Evolutionary conservation across 345 rosid genomes (phyloP).

Genomic region (Brassica rapa): DNA sequence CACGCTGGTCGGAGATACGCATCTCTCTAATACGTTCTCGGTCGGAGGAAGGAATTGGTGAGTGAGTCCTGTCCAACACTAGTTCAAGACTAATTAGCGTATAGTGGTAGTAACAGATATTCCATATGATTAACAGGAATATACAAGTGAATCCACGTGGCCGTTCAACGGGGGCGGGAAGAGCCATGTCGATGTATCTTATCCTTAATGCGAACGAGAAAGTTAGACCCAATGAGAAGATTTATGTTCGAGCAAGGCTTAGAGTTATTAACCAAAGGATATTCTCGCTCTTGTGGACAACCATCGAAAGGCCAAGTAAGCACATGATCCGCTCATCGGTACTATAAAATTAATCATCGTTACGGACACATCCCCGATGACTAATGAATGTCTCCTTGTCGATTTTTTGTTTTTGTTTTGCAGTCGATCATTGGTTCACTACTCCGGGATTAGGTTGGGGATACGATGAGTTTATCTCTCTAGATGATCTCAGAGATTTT

Average conservation of each 20-base stretch:
- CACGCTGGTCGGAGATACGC: not conserved
- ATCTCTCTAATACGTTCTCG: not conserved
- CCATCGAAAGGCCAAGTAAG: not conserved
- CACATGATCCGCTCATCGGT: not conserved
- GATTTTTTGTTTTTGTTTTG: too few relatives aligned
- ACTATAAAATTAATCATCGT: not conserved
- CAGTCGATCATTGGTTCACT: not conserved
- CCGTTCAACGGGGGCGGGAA: not conserved
- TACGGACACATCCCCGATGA: not conserved
- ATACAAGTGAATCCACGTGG: constrained; percentile 23
- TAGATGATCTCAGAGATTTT: not conserved
- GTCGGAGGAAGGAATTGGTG: constrained; percentile 33
- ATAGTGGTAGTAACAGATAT: not conserved
- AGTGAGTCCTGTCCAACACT: not conserved
- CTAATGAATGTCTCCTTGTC: not conserved
- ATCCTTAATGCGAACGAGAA: not conserved
- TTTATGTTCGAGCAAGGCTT: constrained; percentile 30
- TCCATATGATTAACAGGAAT: not conserved
- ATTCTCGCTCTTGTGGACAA: not conserved
- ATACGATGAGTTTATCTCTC: not conserved
- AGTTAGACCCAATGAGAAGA: constrained; percentile 18
- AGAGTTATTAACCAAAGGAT: constrained; percentile 14
- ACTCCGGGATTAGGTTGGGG: not conserved
- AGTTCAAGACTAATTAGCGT: not conserved
- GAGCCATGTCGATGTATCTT: constrained; percentile 15